phyloP scores from a whole-genome alignment of 1,139 yeast species.

The Nakaseomyces bracarensis region DNA sequence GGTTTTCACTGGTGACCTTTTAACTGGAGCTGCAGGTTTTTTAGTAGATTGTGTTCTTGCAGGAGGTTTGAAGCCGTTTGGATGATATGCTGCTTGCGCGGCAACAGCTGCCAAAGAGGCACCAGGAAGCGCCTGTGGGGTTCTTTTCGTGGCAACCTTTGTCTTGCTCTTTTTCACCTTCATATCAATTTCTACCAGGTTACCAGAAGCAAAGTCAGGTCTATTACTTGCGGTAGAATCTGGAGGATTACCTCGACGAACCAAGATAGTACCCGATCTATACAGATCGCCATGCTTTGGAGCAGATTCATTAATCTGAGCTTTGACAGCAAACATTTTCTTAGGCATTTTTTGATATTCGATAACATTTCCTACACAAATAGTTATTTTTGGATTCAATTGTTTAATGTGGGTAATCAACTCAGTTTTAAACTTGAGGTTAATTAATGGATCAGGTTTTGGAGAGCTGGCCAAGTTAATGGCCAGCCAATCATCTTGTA shows the following conservation, averaged over 20 bases:
- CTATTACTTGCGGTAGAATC: slow-evolving; percentile 60
- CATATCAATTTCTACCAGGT: background rate
- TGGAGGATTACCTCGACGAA: slow-evolving; percentile 71
- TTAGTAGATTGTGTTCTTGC: background rate
- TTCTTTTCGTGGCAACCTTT: slow-evolving; percentile 14
- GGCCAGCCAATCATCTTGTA: slow-evolving; percentile 93
- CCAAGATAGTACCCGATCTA: slow-evolving; percentile 83
- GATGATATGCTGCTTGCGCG: slow-evolving; percentile 34
- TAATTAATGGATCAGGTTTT: slow-evolving; percentile 72
- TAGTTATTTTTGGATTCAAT: slow-evolving; percentile 48
- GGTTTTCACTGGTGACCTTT: background rate
- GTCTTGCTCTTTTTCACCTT: slow-evolving; percentile 27
- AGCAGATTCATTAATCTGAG: slow-evolving; percentile 49
- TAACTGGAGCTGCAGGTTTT: background rate
- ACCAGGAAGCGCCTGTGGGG: background rate
- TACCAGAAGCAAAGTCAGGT: slow-evolving; percentile 39
- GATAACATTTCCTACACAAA: slow-evolving; percentile 65
- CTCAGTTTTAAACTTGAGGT: slow-evolving; percentile 84
- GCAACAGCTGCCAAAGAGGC: slow-evolving; percentile 31
- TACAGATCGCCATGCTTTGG: slow-evolving; percentile 64
- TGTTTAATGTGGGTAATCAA: slow-evolving; percentile 67
- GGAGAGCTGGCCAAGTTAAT: slow-evolving; percentile 49
- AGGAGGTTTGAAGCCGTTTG: slow-evolving; percentile 12
- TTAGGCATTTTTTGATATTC: slow-evolving; percentile 90
- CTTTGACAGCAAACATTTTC: slow-evolving; percentile 64